Evolutionary conservation across 345 rosid genomes (phyloP).

Genomic region (Clarkia xantiana): DNA sequence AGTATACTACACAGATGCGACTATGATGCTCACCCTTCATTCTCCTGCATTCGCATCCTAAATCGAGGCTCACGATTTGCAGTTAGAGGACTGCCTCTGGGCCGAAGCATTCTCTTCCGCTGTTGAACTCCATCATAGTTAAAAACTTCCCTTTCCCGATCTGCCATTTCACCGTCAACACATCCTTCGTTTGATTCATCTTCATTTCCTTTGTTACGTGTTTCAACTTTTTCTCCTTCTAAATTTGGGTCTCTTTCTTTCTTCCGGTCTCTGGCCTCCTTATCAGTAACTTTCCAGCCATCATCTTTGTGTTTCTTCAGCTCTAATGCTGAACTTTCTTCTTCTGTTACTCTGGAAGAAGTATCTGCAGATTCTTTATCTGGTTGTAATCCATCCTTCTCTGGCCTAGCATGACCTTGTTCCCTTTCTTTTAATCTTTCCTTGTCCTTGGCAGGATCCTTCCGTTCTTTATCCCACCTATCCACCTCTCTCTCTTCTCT

Average conservation of each 20-base stretch:
- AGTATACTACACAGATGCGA: slow-evolving; percentile 10
- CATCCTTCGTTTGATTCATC: slow-evolving; percentile 83
- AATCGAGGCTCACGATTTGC: slow-evolving; percentile 52
- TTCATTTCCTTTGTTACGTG: slow-evolving; percentile 25
- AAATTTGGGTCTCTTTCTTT: slow-evolving; percentile 63
- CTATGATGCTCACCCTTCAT: slow-evolving; percentile 47
- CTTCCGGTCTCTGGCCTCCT: slow-evolving; percentile 74
- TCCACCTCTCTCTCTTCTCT: slow-evolving; percentile 82
- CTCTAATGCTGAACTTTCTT: slow-evolving; percentile 37
- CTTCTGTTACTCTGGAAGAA: slow-evolving; percentile 45
- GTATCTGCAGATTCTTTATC: slow-evolving; percentile 66
- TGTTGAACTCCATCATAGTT: slow-evolving; percentile 86
- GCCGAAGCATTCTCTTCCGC: slow-evolving; percentile 88
- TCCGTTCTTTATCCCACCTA: slow-evolving; percentile 81
- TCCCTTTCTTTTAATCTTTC: slow-evolving; percentile 78
- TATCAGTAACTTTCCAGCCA: slow-evolving; percentile 46
- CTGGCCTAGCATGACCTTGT: slow-evolving; percentile 43
- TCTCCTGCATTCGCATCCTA: slow-evolving; percentile 58
- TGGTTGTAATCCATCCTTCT: slow-evolving; percentile 42
- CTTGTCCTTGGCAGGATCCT: slow-evolving; percentile 59
- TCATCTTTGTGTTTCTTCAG: slow-evolving; percentile 75
- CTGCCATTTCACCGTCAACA: slow-evolving; percentile 76
- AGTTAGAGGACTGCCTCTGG: slow-evolving; percentile 89
- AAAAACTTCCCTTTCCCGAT: slow-evolving; percentile 73
- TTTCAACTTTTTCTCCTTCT: slow-evolving; percentile 81